A percentile compares a stretch with the other conserved stretches of the same genome.
phyloP scores from a whole-genome alignment of 495 filamentous ascomycete species.

The Echria macrotheca region DNA sequence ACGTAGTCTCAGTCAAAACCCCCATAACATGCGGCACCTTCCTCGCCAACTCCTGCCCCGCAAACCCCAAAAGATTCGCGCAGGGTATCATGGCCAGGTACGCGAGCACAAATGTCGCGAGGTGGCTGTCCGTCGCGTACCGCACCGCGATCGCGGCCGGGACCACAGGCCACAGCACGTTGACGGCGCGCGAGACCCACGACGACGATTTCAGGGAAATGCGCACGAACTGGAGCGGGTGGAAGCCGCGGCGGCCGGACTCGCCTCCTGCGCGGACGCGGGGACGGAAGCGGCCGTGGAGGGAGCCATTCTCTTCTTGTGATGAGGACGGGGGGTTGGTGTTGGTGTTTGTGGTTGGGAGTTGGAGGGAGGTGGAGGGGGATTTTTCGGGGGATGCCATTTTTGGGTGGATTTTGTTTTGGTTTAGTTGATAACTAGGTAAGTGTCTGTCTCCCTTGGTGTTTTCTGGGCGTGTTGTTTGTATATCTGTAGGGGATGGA shows the following conservation, averaged over 20 bases:
- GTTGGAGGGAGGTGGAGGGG: background rate
- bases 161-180: slow-evolving; percentile 52
- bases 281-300: no score
- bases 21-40: slow-evolving; percentile 76
- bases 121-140: slow-evolving; percentile 42
- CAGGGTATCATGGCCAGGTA: slow-evolving; percentile 73
- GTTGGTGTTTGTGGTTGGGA: background rate
- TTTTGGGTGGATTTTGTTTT: background rate
- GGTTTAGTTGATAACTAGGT: no score
- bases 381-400: slow-evolving; percentile 6
- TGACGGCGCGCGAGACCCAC: slow-evolving; percentile 36
- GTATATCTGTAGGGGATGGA: no score
- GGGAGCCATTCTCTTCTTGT: no score
- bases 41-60: slow-evolving; percentile 71
- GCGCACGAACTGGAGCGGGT: slow-evolving; percentile 35
- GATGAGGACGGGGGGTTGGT: slow-evolving; percentile 2
- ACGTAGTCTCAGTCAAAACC: slow-evolving; percentile 68
- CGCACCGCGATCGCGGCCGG: slow-evolving; percentile 46
- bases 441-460: no score
- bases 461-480: no score
- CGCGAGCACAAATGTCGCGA: slow-evolving; percentile 37
- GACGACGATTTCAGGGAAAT: slow-evolving; percentile 40
- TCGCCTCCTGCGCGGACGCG: slow-evolving; percentile 32
- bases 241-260: slow-evolving; percentile 39
- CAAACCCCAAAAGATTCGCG: slow-evolving; percentile 83